phyloP scores from a whole-genome alignment of 805 yeast genomes.

The Pichia nanzhaoensis region DNA sequence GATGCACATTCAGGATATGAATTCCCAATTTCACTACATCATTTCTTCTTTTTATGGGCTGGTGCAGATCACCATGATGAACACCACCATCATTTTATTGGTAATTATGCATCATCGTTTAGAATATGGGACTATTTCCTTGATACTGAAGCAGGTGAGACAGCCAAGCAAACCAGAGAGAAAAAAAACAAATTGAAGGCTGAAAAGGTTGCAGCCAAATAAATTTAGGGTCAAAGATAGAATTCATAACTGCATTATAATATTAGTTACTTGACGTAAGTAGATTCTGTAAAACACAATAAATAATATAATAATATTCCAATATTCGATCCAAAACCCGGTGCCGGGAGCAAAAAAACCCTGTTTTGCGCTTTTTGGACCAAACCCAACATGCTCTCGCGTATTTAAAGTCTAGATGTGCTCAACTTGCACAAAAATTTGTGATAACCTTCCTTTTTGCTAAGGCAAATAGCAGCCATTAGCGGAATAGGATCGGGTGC shows the following conservation, averaged over 20 bases:
- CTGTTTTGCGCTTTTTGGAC: no score
- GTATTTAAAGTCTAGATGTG: no score
- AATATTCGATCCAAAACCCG: no score
- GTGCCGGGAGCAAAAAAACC: no score
- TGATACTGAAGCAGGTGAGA: constrained; percentile 86
- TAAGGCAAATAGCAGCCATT: no score
- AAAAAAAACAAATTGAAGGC: constrained; percentile 50
- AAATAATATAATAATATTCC: no score
- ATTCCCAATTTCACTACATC: constrained; percentile 93
- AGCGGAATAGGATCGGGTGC: background rate
- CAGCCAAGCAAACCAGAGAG: constrained; percentile 72
- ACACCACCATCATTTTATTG: constrained; percentile 93
- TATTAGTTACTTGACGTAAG: no score
- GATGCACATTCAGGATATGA: constrained; percentile 98
- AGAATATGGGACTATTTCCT: constrained; percentile 91
- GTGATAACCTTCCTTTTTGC: no score
- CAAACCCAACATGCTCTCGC: no score
- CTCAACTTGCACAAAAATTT: no score
- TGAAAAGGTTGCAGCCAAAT: constrained; percentile 26
- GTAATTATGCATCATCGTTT: constrained; percentile 91
- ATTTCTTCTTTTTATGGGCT: constrained; percentile 93
- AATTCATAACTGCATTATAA: no score
- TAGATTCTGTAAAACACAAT: no score
- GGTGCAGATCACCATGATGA: constrained; percentile 98
- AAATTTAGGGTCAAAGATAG: background rate